Conservation (phyloP, 1,284 basidiomycete genomes). For the Ustilago bromivora region DNA sequence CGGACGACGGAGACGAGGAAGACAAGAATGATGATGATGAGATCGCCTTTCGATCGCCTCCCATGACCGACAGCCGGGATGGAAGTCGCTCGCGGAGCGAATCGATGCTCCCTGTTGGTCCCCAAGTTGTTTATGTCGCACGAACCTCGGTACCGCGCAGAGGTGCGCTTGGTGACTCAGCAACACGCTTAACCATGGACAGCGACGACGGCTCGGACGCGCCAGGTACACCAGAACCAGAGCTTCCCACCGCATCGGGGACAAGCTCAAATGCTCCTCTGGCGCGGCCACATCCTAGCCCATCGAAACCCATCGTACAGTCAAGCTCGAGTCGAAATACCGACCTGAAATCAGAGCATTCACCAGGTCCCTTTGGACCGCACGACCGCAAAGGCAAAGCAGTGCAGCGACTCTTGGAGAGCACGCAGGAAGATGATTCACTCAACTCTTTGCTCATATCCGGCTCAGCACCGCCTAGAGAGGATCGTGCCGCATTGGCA, state of each 20-base stretch:
- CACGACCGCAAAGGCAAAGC: constrained; percentile 1
- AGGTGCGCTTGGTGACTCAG: constrained; percentile 20
- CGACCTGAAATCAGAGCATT: constrained; percentile 4
- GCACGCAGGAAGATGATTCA: constrained; percentile 29
- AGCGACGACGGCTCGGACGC: constrained; percentile 19
- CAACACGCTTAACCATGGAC: constrained; percentile 13
- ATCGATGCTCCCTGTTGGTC: not conserved
- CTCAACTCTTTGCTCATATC: constrained; percentile 7
- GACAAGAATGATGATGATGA: constrained; percentile 14
- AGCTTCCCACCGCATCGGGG: constrained; percentile 9
- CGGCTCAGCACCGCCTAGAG: constrained; percentile 1
- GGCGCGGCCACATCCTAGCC: constrained; percentile 14
- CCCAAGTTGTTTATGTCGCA: constrained; percentile 10
- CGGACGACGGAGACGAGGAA: constrained; percentile 12
- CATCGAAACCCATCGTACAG: constrained; percentile 15
- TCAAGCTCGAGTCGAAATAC: constrained; percentile 7
- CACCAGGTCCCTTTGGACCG: constrained; percentile 15
- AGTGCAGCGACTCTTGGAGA: constrained; percentile 11
- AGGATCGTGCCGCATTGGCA: not conserved
- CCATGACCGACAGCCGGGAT: not conserved
- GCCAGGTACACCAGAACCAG: not conserved
- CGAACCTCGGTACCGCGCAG: constrained; percentile 16
- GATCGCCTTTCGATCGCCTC: not conserved
- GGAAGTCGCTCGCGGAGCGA: constrained; percentile 17
- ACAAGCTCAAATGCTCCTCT: constrained; percentile 9